Base-by-base conservation (phyloP, 1,139 yeast species). In the Nakaseomyces delphensis region DNA sequence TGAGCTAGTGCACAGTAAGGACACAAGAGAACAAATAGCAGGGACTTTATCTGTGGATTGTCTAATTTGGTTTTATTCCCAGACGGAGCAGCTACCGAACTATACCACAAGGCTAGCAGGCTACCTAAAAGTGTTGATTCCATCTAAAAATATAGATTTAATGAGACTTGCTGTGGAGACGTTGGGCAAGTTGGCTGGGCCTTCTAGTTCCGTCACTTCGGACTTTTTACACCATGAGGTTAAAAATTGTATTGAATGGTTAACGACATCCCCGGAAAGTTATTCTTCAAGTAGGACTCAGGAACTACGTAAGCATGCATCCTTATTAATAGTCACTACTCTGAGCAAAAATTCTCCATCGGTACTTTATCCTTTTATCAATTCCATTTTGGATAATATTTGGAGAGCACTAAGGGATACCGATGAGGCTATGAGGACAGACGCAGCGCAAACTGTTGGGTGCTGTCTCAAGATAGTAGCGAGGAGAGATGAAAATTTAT, bases 201-300 rank as follows among this genome's bases (percentile, higher is more conserved):
- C 95, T 0, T 95, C 95, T 19, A 93, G 95, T 1, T 77, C 93
- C 1, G 66, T 87, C 43, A 85, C 96, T 0, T 87, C 94, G 0
- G 96, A 87, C 44, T 82, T 91, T 61, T 96, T 91, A 24, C 96
- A 89, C 50, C 83, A 78, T 54, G 96, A 91, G 60, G 91, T 93
- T 10, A 84, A 83, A 56, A 71, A 86, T 45, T 87, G 96, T 37
- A 71, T 89, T 42, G 98, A 91, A 62, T 83, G 96, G 94, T 72
- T 91, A 28, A 89, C 83, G 45, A 72, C 82, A 19, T 53, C 62
- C 10, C 61, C 63, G 7, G 65, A 61, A 45, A 57, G 51, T 36
- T 53, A 58, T 3, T 56, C 59, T 13, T 55, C 62, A 1, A 79
- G 76, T 39, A 89, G 82, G 52, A 79, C 85, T 51, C 89, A 83